These are phyloP conservation scores for Penicillium janthinellum DNA, from an alignment of 2,329 filamentous ascomycete genomes.

Conservation along the genomic window DNA sequence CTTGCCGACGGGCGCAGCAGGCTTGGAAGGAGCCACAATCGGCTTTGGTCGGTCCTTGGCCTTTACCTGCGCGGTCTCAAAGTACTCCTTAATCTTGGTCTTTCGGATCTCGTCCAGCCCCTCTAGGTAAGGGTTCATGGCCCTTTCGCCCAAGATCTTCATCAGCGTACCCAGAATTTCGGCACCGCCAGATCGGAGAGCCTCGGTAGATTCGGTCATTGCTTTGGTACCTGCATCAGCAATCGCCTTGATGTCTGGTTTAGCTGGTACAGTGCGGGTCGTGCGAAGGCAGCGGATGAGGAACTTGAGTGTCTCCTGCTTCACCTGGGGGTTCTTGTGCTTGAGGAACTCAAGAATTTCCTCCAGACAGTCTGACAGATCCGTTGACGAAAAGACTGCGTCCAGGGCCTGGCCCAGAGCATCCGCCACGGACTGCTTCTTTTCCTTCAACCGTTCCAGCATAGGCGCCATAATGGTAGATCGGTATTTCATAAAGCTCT, in stretches of 20 bases:
- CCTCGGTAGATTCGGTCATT: constrained; percentile 84
- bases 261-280: constrained; percentile 79
- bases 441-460: constrained; percentile 95
- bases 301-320: constrained; percentile 92
- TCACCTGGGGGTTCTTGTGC: constrained; percentile 97
- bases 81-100: constrained; percentile 92
- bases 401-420: constrained; percentile 85
- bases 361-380: constrained; percentile 82
- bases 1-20: constrained; percentile 59
- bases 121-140: constrained; percentile 90
- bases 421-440: constrained; percentile 87
- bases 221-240: constrained; percentile 90
- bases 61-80: constrained; percentile 78
- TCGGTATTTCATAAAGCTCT: constrained; percentile 77
- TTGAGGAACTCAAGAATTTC: constrained; percentile 82
- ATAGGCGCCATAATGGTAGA: constrained; percentile 81
- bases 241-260: constrained; percentile 79
- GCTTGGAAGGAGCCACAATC: constrained; percentile 60
- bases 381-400: constrained; percentile 65
- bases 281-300: constrained; percentile 83
- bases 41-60: constrained; percentile 92
- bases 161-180: constrained; percentile 92
- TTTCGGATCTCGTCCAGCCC: constrained; percentile 94
- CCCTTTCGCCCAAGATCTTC: constrained; percentile 97
- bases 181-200: constrained; percentile 81